These are phyloP conservation scores for Cardamine occulta DNA, from an alignment of 345 rosid species.

Conservation along the genomic window DNA sequence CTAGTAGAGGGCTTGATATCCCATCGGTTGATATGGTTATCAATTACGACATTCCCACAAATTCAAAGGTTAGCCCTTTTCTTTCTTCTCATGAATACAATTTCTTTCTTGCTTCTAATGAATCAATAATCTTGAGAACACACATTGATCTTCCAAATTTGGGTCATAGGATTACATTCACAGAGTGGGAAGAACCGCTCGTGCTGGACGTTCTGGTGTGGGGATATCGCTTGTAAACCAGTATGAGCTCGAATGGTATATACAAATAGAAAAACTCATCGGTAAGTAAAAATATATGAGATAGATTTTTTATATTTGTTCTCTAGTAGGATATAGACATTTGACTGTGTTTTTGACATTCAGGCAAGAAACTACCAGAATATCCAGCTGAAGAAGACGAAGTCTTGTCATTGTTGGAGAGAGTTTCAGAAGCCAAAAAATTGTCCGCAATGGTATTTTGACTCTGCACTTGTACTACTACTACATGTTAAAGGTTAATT, in stretches of 20 bases:
- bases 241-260: constrained; percentile 91
- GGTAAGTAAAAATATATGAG: constrained; percentile 51
- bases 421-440: constrained; percentile 72
- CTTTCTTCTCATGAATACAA: not conserved
- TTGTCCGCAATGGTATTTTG: constrained; percentile 58
- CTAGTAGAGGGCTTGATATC: constrained; percentile 98
- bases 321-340: not conserved
- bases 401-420: constrained; percentile 67
- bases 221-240: constrained; percentile 90
- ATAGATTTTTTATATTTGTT: not conserved
- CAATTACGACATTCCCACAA: constrained; percentile 88
- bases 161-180: constrained; percentile 81
- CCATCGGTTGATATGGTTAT: constrained; percentile 95
- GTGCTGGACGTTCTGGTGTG: constrained; percentile 97
- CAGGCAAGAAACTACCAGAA: constrained; percentile 79
- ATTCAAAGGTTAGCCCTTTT: constrained; percentile 39
- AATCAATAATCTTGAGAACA: not conserved
- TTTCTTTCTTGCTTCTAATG: constrained; percentile 10
- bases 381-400: constrained; percentile 80
- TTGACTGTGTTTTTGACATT: constrained; percentile 22
- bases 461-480: not conserved
- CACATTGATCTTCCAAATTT: constrained; percentile 14
- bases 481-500: not conserved
- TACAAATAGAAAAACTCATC: constrained; percentile 85
- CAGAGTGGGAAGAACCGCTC: constrained; percentile 89